These are phyloP conservation scores for Aphanoascus verrucosus DNA, from an alignment of 2,329 filamentous ascomycete genomes.

Conservation along the genomic window DNA sequence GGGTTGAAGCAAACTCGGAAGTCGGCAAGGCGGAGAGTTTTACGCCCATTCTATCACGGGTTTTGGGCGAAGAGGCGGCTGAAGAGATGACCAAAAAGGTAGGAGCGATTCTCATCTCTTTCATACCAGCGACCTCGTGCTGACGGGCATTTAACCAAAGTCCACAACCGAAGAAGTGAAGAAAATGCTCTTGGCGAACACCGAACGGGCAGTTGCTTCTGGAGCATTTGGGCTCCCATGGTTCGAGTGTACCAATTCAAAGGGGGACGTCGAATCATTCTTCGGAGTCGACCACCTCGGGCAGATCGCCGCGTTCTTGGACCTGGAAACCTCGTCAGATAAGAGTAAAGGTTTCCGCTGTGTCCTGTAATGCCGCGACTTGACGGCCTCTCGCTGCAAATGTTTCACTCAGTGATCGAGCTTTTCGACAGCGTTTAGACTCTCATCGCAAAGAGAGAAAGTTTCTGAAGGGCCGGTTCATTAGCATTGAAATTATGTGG, in stretches of 20 bases:
- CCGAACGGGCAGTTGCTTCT: slow-evolving; percentile 40
- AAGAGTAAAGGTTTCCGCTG: slow-evolving; percentile 22
- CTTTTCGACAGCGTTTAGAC: background rate
- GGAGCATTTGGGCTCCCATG: slow-evolving; percentile 54
- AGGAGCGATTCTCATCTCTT: slow-evolving; percentile 11
- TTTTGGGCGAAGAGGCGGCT: slow-evolving; percentile 38
- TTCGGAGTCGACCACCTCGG: slow-evolving; percentile 54
- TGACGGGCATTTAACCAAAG: slow-evolving; percentile 13
- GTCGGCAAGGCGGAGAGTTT: slow-evolving; percentile 40
- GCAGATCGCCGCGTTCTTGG: slow-evolving; percentile 44
- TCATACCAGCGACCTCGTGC: slow-evolving; percentile 9
- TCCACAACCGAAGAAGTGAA: slow-evolving; percentile 36
- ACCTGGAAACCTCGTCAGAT: slow-evolving; percentile 33
- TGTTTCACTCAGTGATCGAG: background rate
- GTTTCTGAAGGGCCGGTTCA: no score
- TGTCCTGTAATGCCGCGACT: slow-evolving; percentile 17
- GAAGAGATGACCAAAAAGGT: slow-evolving; percentile 35
- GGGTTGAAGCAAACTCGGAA: slow-evolving; percentile 39
- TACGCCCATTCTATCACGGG: slow-evolving; percentile 33
- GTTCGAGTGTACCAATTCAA: slow-evolving; percentile 45
- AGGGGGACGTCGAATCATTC: slow-evolving; percentile 45
- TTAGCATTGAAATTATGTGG: no score
- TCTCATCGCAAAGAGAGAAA: no score
- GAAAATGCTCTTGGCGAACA: slow-evolving; percentile 39
- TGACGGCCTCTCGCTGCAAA: background rate